These are phyloP conservation scores for Ichthyophthirius multifiliis DNA, from an alignment of 169 alveolate species.

Conservation along the genomic window DNA sequence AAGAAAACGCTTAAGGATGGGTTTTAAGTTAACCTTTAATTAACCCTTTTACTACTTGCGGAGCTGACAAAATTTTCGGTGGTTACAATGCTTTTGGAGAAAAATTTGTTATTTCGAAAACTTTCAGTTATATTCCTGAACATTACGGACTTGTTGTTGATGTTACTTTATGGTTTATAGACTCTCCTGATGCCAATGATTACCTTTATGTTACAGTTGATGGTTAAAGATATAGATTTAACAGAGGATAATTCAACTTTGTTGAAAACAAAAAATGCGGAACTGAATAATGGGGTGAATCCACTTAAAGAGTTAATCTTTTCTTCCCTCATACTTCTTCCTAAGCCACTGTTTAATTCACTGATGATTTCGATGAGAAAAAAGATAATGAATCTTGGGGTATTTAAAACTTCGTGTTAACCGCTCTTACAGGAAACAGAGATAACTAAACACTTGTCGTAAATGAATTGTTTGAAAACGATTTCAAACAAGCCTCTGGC, in stretches of 20 bases:
- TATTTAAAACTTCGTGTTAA: background rate
- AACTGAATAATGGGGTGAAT: background rate
- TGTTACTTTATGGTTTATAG: background rate
- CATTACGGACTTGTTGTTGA: background rate
- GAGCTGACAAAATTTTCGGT: constrained; percentile 3
- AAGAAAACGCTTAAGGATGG: background rate
- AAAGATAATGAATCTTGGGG: constrained; percentile 10
- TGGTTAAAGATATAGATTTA: background rate
- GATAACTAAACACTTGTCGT: background rate
- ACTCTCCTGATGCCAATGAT: background rate
- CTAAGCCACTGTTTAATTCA: background rate
- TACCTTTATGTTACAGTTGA: background rate
- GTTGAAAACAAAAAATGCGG: constrained; percentile 8
- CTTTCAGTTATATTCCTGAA: background rate
- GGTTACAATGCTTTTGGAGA: background rate
- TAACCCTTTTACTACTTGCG: background rate
- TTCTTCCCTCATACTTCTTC: background rate
- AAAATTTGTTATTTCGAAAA: background rate
- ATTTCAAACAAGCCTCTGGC: background rate
- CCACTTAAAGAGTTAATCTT: background rate
- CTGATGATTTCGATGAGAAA: background rate
- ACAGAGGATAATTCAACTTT: background rate
- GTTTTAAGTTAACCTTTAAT: background rate
- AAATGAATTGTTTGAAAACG: background rate
- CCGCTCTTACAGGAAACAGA: background rate